Conservation (phyloP, 2,329 filamentous ascomycete species). For the Phyllosticta paracitricarpa region DNA sequence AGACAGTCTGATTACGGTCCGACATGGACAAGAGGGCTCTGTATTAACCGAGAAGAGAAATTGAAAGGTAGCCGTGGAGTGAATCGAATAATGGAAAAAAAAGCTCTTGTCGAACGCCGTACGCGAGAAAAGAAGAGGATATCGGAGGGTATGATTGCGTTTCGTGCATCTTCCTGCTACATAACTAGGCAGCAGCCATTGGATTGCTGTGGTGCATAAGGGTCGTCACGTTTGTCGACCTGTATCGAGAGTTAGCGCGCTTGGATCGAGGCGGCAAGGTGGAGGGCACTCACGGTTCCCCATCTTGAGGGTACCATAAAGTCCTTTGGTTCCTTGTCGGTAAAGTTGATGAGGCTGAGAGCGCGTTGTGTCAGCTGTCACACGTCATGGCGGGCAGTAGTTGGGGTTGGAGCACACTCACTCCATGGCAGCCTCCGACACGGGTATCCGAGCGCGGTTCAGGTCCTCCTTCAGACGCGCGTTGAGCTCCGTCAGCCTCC, state of each 20-base stretch:
- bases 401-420: slow-evolving; percentile 24
- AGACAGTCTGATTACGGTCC: neutral
- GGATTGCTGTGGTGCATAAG: slow-evolving; percentile 92
- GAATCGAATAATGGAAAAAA: slow-evolving; percentile 5
- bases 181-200: slow-evolving; percentile 92
- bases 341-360: slow-evolving; percentile 91
- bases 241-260: slow-evolving; percentile 24
- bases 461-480: slow-evolving; percentile 91
- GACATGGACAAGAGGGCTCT: neutral
- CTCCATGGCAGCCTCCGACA: slow-evolving; percentile 73
- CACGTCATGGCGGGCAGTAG: slow-evolving; percentile 4
- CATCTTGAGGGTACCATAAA: slow-evolving; percentile 98
- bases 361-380: neutral
- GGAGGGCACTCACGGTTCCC: slow-evolving; percentile 53
- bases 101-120: slow-evolving; percentile 10
- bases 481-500: slow-evolving; percentile 93
- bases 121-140: slow-evolving; percentile 5
- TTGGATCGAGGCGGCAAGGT: slow-evolving; percentile 10
- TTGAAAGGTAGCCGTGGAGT: neutral
- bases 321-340: slow-evolving; percentile 85
- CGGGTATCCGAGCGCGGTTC: slow-evolving; percentile 87
- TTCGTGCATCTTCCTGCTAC: slow-evolving; percentile 38
- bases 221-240: slow-evolving; percentile 92
- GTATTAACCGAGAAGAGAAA: slow-evolving; percentile 11
- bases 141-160: slow-evolving; percentile 5